Evolutionary conservation across 2,329 filamentous ascomycete genomes (phyloP), one percentile per base, ranked within the genome.

Genomic region (Fusarium miscanthi): DNA sequence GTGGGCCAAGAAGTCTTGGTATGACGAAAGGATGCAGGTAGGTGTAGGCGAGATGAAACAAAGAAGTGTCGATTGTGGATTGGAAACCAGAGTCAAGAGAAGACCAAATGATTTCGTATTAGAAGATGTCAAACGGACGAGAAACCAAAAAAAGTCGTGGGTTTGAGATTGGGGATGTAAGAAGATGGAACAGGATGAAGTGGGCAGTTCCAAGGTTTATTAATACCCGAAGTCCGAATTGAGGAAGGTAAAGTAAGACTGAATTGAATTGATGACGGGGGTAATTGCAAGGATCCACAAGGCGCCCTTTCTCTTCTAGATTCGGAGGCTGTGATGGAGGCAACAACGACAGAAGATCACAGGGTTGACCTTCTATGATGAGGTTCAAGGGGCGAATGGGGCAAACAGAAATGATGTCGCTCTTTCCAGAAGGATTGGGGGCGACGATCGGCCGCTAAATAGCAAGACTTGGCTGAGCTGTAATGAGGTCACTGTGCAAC

Each of bases 171-270:
- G 59, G 23, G 33, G 43, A 35, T 30, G 21, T 69, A 30, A 65
- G 35, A 43, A 52, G 49, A 57, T 17, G 41, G 51, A 40, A 37
- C 23, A 37, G 33, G 70, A 27, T n/a, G 43, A 54, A 61, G 68
- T 70, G 68, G 68, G 68, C 49, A 56, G 56, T 37, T 65, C 49
- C 66, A 62, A 57, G 66, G 40, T 70, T 70, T 70, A 70, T 70
- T 70, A 70, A 70, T 69, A 69, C 52, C 59, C 59, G 27, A 69
- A 30, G 41, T 38, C 46, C 23, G 63, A 57, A 51, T 40, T 21
- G 23, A 69, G 51, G n/a, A 40, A 27, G 30, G 33, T 53, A 37
- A 33, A 33, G 53, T 37, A 31, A 41, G 27, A 37, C 48, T 61
- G 59, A 33, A 63, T 57, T 61, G 59, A 33, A 63, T 57, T 52